phyloP scores from a whole-genome alignment of 257 asterid genomes.

The Ocimum tenuiflorum region DNA sequence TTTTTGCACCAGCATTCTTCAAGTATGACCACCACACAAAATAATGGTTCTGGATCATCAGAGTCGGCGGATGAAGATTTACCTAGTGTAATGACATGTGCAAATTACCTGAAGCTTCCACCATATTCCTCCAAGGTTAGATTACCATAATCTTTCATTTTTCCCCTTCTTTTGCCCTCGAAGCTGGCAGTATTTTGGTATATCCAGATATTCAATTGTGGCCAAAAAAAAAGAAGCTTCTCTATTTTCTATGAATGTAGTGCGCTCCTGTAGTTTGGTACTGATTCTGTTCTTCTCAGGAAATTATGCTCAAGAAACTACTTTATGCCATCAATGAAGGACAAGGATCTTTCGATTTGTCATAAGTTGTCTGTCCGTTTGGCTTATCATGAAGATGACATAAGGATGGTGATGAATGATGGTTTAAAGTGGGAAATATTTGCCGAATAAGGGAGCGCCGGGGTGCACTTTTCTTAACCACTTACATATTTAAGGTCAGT shows the following conservation, averaged over 20 bases:
- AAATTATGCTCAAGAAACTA: conserved; percentile 81
- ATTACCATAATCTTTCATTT: not conserved
- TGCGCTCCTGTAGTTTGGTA: not conserved
- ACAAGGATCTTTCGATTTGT: conserved; percentile 94
- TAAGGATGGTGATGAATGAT: conserved; percentile 1
- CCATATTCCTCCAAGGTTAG: conserved; percentile 91
- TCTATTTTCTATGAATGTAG: not conserved
- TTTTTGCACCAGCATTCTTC: conserved; percentile 68
- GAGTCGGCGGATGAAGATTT: conserved; percentile 92
- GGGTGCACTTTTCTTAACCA: conserved; percentile 13
- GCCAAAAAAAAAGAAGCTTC: not conserved
- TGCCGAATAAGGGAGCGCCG: conserved; percentile 11
- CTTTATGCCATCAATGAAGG: conserved; percentile 90
- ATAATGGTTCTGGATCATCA: conserved; percentile 52
- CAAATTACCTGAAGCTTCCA: conserved; percentile 97
- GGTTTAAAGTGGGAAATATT: conserved; percentile 20
- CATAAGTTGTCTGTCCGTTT: conserved; percentile 35
- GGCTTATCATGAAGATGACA: conserved; percentile 9
- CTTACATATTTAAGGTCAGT: conserved; percentile 32
- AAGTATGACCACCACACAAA: conserved; percentile 35
- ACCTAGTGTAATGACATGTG: conserved; percentile 99
- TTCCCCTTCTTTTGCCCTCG: not conserved
- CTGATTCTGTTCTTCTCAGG: conserved; percentile 37
- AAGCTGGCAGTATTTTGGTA: not conserved
- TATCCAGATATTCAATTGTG: not conserved